These are phyloP conservation scores for Codiaeum variegatum DNA, from an alignment of 441 rosid species.

Conservation along the genomic window DNA sequence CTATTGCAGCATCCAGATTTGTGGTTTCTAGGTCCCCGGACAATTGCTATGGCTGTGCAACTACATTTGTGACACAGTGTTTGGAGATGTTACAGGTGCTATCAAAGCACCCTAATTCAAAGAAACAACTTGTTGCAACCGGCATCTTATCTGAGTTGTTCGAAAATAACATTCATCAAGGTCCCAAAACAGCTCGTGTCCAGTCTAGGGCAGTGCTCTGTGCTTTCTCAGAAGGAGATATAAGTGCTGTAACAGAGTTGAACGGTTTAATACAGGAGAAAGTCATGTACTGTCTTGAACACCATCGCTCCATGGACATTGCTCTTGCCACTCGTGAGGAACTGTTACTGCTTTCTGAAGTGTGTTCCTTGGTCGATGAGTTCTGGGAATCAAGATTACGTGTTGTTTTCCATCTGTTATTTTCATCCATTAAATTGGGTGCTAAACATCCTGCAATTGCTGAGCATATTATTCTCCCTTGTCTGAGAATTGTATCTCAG, in stretches of 20 bases:
- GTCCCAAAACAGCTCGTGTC: conserved; percentile 87
- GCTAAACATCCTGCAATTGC: conserved; percentile 99
- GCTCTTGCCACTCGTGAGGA: conserved; percentile 97
- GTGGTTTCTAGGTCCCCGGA: conserved; percentile 90
- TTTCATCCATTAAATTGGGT: conserved; percentile 97
- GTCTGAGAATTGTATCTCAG: conserved; percentile 94
- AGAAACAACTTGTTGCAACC: conserved; percentile 91
- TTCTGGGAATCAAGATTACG: conserved; percentile 99
- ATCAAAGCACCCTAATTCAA: conserved; percentile 75
- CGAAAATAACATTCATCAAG: conserved; percentile 99
- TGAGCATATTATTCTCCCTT: conserved; percentile 98
- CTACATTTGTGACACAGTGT: conserved; percentile 96
- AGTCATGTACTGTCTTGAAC: conserved; percentile 98
- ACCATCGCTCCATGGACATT: conserved; percentile 99
- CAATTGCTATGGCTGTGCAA: conserved; percentile 99
- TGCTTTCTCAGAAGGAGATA: conserved; percentile 97
- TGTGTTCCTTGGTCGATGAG: conserved; percentile 96
- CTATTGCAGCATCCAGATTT: conserved; percentile 70
- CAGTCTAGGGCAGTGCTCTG: conserved; percentile 97
- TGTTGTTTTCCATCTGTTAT: conserved; percentile 90
- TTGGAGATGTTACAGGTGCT: conserved; percentile 91
- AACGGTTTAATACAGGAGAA: conserved; percentile 94
- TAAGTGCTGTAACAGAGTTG: conserved; percentile 82
- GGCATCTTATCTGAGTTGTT: conserved; percentile 93
- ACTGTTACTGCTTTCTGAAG: conserved; percentile 93